phyloP scores from a whole-genome alignment of 768 basidiomycete genomes.

The Tulasnella sp. region DNA sequence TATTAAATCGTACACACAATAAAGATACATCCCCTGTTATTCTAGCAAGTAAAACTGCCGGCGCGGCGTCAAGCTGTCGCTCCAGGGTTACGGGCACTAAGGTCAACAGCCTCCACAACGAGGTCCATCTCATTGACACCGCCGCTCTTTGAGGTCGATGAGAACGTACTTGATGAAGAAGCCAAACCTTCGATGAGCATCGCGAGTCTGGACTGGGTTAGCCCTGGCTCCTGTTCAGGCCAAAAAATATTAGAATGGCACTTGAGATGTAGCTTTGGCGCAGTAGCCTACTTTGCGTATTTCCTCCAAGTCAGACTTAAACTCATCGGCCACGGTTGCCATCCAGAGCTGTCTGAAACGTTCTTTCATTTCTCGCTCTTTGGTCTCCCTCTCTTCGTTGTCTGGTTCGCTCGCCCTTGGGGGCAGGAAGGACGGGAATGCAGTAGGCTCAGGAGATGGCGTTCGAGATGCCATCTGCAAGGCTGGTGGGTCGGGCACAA shows the following conservation, averaged over 20 bases:
- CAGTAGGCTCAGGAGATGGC: conserved; percentile 35
- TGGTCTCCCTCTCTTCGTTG: conserved; percentile 36
- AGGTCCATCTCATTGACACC: conserved; percentile 68
- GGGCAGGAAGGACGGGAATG: conserved; percentile 55
- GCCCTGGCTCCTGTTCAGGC: conserved; percentile 53
- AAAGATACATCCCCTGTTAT: background rate
- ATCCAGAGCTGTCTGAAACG: conserved; percentile 85
- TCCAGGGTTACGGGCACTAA: background rate
- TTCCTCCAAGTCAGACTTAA: conserved; percentile 77
- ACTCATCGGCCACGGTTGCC: conserved; percentile 74
- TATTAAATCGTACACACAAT: background rate
- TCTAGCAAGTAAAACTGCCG: background rate
- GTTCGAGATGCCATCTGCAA: conserved; percentile 28
- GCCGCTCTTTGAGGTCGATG: conserved; percentile 29
- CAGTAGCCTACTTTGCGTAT: conserved; percentile 59
- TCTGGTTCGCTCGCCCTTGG: conserved; percentile 30
- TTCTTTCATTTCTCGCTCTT: conserved; percentile 56
- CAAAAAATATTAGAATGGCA: background rate
- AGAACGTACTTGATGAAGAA: conserved; percentile 69
- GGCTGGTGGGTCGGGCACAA: background rate
- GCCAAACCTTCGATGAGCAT: conserved; percentile 80
- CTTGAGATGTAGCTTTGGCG: conserved; percentile 33
- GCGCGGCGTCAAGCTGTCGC: background rate
- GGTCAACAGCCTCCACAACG: conserved; percentile 43
- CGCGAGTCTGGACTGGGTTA: conserved; percentile 62